Percentiles rank a stretch among this genome's conserved stretches.
These are phyloP conservation scores for Stenocarpella maydis DNA, from an alignment of 2,329 filamentous ascomycete genomes.

Conservation along the genomic window DNA sequence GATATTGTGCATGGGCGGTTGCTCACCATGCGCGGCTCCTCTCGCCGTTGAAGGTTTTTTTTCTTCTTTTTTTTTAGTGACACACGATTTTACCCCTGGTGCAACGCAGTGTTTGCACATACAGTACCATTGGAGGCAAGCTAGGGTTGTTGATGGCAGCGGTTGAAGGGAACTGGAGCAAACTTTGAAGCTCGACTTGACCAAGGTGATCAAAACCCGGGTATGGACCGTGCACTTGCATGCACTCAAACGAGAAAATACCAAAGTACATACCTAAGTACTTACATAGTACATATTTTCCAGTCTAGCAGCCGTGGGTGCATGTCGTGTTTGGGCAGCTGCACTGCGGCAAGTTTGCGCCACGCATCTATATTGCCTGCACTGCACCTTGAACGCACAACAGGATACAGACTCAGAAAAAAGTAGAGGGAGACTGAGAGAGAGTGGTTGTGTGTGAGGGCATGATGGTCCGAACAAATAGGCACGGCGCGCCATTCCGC, in stretches of 20 bases:
- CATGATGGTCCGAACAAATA: background rate
- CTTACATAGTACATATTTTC: no score
- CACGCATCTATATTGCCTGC: no score
- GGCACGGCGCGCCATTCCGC: background rate
- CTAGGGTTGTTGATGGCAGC: background rate
- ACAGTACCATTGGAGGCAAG: background rate
- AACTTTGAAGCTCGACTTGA: background rate
- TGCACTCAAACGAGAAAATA: no score
- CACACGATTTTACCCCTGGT: background rate
- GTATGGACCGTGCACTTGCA: background rate
- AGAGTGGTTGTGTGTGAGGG: no score
- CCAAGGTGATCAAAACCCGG: background rate
- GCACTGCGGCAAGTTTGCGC: background rate
- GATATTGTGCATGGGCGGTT: background rate
- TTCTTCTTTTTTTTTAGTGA: no score
- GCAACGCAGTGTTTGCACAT: no score
- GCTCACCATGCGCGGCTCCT: background rate
- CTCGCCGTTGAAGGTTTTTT: constrained; percentile 6
- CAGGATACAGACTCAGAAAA: background rate
- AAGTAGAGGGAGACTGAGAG: no score
- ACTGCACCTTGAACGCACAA: background rate
- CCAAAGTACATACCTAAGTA: no score
- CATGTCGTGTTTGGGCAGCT: constrained; percentile 15
- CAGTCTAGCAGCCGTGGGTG: background rate
- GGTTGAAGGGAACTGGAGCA: constrained; percentile 4